A percentile compares a stretch with the other conserved stretches of the same genome.
phyloP scores from a whole-genome alignment of 345 rosid genomes.

The Syzygium grande region DNA sequence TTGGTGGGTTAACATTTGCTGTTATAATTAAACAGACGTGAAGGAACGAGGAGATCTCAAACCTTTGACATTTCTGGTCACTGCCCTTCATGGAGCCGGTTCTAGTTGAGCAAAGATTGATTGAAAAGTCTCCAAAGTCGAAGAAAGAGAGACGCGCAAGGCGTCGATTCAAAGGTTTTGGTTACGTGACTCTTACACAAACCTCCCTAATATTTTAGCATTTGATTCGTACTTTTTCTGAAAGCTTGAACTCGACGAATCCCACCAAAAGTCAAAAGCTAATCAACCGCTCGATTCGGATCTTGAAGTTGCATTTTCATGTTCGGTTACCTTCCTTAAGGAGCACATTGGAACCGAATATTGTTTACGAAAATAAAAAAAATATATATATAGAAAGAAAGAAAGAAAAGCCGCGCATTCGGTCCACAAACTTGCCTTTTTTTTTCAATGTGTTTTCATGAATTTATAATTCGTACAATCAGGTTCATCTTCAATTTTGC shows the following conservation, averaged over 20 bases:
- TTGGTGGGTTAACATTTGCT: rapidly evolving
- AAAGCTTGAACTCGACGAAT: not conserved
- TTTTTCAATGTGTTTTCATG: not conserved
- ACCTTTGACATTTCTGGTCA: not conserved
- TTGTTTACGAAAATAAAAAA: not conserved
- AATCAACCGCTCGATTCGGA: not conserved
- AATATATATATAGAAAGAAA: too few species aligned
- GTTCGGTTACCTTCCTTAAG: not conserved
- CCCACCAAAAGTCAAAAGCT: not conserved
- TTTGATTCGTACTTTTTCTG: not conserved
- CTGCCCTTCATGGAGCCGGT: not conserved
- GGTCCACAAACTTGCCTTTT: not conserved
- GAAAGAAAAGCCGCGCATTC: not conserved
- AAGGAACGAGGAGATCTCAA: not conserved
- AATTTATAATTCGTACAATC: not conserved
- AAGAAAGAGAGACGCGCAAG: not conserved
- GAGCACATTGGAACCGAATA: not conserved
- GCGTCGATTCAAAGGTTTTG: not conserved
- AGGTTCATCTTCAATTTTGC: not conserved
- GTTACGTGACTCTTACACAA: not conserved
- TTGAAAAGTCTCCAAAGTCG: not conserved
- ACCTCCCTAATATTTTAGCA: not conserved
- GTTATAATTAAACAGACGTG: not conserved
- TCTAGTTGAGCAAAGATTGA: not conserved
- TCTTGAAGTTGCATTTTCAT: not conserved